Percentiles rank a stretch among this genome's conserved stretches.
These are phyloP conservation scores for Boehmeria nivea DNA, from an alignment of 306 rosid species.

Conservation along the genomic window DNA sequence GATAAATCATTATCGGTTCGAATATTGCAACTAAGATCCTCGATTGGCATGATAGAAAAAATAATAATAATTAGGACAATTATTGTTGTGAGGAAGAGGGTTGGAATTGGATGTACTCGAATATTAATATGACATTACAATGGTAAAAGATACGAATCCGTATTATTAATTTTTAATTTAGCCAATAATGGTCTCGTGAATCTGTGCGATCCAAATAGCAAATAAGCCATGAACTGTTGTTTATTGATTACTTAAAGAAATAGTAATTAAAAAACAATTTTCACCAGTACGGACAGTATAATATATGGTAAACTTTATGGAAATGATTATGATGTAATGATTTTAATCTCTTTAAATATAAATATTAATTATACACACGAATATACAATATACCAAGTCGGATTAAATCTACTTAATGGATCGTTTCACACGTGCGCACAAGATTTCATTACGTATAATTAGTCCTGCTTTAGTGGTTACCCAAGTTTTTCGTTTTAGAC, in stretches of 20 bases:
- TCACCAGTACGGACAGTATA: not conserved
- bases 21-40: too few species aligned
- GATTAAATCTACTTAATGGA: too few species aligned
- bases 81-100: constrained; percentile 16
- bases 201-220: not conserved
- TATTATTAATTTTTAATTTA: not conserved
- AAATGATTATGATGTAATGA: not conserved
- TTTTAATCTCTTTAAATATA: too few species aligned
- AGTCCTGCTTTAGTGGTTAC: too few species aligned
- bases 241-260: not conserved
- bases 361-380: too few species aligned
- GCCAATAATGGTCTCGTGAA: constrained; percentile 8
- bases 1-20: too few species aligned
- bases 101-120: not conserved
- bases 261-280: not conserved
- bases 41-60: too few species aligned
- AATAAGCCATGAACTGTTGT: not conserved
- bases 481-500: too few species aligned
- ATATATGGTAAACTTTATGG: not conserved
- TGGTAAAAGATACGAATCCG: not conserved
- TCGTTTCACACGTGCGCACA: too few species aligned
- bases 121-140: constrained; percentile 16
- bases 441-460: too few species aligned
- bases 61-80: constrained; percentile 5
- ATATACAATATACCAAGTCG: too few species aligned